Base-by-base conservation (phyloP, 2,329 filamentous ascomycete genomes). In the Xylariales sp. region DNA sequence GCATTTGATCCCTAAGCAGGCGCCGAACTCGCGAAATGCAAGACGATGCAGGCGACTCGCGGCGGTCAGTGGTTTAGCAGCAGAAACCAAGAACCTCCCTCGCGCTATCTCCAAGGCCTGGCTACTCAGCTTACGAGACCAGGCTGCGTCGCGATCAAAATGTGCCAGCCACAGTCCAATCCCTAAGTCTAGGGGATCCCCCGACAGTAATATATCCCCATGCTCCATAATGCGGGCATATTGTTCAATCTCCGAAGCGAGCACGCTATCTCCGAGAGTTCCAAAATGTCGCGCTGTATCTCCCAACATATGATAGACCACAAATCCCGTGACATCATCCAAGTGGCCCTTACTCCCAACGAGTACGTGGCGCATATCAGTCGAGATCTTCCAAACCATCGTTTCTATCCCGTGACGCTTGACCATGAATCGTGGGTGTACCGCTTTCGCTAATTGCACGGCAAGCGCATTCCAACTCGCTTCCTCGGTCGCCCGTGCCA, bases 311-410 rank as follows among this genome's bases (percentile, higher is more conserved):
- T 43, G 32, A 14, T 50, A 65, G 7, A 65, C 43, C 4, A 32
- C 62, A 43, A 65, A 60, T 14, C 56, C 62, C 9, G 56, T 60
- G 12, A 65, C 56, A 23, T 65, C 62, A 28, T 65, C 62, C 49
- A 65, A 30, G 12, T 65, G 62, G 2, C 62, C 56, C 43, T 60
- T 54, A 14, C 49, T 60, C 41, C 32, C 56, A 32, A 65, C 62
- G 1, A 65, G 56, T 1, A 60, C 49, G 5, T 5, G 56, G 3
- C 49, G 55, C 62, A 65, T 65, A 46, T 65, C 56, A 6, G 41
- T 60, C 4, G 62, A 60, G 41, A 65, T 60, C 56, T 65, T 65
- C 62, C 62, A 65, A 10, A 60, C 56, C 62, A 65, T 65, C 6
- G 56, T 60, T 30, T 65, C 62, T 23, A 18, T 34, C 14, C 62